These are phyloP conservation scores for Amesomyces nigricolor DNA, from an alignment of 2,329 filamentous ascomycete genomes.

Conservation along the genomic window DNA sequence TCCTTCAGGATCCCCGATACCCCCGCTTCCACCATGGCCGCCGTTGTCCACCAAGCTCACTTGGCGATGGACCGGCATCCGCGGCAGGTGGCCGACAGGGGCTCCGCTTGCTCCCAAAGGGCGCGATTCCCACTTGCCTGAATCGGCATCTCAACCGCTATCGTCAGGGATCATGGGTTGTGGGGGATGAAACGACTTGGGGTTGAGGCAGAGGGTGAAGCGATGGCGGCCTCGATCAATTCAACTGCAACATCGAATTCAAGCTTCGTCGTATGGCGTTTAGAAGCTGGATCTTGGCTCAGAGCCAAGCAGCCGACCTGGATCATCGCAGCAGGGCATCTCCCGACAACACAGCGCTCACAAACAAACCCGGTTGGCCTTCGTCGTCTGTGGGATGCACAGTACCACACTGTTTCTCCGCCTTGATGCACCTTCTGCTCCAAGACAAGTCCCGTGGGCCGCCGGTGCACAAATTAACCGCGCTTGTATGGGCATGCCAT, in stretches of 20 bases:
- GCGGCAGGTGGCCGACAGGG: neutral
- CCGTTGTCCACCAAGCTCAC: too few relatives aligned
- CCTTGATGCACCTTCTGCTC: constrained; percentile 1
- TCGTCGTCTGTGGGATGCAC: neutral
- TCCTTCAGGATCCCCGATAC: too few relatives aligned
- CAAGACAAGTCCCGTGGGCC: constrained; percentile 8
- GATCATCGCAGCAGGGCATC: constrained; percentile 3
- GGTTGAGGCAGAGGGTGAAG: too few relatives aligned
- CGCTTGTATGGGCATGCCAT: constrained; percentile 20
- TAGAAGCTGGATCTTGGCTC: neutral
- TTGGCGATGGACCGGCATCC: too few relatives aligned
- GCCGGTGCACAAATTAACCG: constrained; percentile 21
- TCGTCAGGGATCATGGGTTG: too few relatives aligned
- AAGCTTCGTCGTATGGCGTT: neutral
- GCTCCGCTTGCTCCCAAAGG: neutral
- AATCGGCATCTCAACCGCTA: too few relatives aligned
- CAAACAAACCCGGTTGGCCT: neutral
- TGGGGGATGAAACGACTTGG: too few relatives aligned
- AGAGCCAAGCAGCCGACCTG: constrained; percentile 7
- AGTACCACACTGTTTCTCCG: constrained; percentile 1
- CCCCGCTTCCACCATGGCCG: too few relatives aligned
- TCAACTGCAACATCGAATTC: too few relatives aligned
- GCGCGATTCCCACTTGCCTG: neutral
- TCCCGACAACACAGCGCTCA: neutral
- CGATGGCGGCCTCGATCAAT: too few relatives aligned